Evolutionary conservation across 2,329 filamentous ascomycete species (phyloP).

Genomic region (Akanthomyces uredinophilus): DNA sequence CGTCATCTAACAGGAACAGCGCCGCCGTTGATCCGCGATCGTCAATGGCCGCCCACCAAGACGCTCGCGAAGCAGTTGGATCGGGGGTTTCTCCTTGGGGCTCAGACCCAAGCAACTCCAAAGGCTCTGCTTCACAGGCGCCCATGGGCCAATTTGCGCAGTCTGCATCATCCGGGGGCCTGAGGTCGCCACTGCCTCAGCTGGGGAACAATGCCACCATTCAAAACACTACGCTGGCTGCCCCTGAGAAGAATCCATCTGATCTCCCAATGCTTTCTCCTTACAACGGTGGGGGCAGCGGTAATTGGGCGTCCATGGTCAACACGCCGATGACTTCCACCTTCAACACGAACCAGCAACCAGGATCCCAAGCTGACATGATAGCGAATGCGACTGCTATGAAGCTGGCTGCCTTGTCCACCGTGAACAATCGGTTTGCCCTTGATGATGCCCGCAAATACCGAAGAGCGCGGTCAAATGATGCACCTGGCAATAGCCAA

Average conservation of each 20-base stretch:
- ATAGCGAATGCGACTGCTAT: conserved; percentile 97
- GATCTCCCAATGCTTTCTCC: conserved; percentile 85
- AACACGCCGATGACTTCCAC: conserved; percentile 93
- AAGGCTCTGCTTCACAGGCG: conserved; percentile 71
- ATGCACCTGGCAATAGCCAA: conserved; percentile 61
- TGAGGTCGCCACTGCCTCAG: conserved; percentile 75
- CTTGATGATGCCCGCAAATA: conserved; percentile 96
- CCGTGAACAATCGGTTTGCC: conserved; percentile 96
- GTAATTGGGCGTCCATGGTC: conserved; percentile 97
- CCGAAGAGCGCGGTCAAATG: conserved; percentile 83
- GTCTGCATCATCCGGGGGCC: conserved; percentile 63
- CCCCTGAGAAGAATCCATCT: conserved; percentile 57
- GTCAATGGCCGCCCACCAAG: conserved; percentile 59
- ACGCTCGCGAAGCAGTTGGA: conserved; percentile 26
- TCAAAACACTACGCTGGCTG: conserved; percentile 76
- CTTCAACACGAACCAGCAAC: conserved; percentile 52
- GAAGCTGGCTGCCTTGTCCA: conserved; percentile 95
- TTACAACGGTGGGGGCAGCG: conserved; percentile 64
- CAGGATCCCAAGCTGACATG: conserved; percentile 75
- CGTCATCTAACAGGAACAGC: conserved; percentile 90
- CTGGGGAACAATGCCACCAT: conserved; percentile 64
- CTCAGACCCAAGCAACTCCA: conserved; percentile 50
- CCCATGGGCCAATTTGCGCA: conserved; percentile 96
- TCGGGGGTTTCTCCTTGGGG: conserved; percentile 69
- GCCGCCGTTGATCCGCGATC: conserved; percentile 69